Percentiles rank a stretch among this genome's conserved stretches.
phyloP scores from a whole-genome alignment of 352 stramenopile species.

The Chrysophaeum taylorii region DNA sequence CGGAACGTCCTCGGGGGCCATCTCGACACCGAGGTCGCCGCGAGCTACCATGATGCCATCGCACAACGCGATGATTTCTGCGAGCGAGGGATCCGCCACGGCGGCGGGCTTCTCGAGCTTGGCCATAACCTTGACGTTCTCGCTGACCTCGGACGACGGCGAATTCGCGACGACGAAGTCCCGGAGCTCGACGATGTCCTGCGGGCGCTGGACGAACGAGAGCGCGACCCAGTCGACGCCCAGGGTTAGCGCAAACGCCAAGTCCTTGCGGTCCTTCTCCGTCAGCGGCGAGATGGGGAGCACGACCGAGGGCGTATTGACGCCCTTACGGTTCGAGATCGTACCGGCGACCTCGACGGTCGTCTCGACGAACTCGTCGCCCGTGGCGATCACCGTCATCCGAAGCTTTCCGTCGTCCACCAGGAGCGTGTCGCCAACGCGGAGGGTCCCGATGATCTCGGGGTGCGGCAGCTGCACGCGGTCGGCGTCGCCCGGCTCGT shows the following conservation, averaged over 20 bases:
- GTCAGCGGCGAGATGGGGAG: slow-evolving; percentile 66
- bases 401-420: slow-evolving; percentile 74
- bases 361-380: slow-evolving; percentile 54
- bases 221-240: slow-evolving; percentile 93
- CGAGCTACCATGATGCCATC: slow-evolving; percentile 96
- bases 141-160: slow-evolving; percentile 44
- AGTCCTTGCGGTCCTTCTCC: slow-evolving; percentile 61
- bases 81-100: slow-evolving; percentile 72
- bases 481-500: slow-evolving; percentile 50
- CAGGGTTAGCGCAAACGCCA: slow-evolving; percentile 85
- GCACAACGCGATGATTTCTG: slow-evolving; percentile 86
- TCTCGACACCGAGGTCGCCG: slow-evolving; percentile 94
- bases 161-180: slow-evolving; percentile 47
- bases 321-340: slow-evolving; percentile 67
- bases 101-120: slow-evolving; percentile 96
- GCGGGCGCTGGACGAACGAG: slow-evolving; percentile 90
- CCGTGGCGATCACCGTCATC: slow-evolving; percentile 51
- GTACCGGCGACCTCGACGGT: slow-evolving; percentile 57
- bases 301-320: slow-evolving; percentile 70
- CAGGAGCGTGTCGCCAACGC: slow-evolving; percentile 58
- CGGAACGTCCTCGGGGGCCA: slow-evolving; percentile 70
- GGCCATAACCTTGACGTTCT: slow-evolving; percentile 82
- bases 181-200: slow-evolving; percentile 92
- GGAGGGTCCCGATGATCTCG: slow-evolving; percentile 56
- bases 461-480: slow-evolving; percentile 65